Evolutionary conservation across 2,329 filamentous ascomycete genomes (phyloP).

Genomic region (Nigrospora oryzae): DNA sequence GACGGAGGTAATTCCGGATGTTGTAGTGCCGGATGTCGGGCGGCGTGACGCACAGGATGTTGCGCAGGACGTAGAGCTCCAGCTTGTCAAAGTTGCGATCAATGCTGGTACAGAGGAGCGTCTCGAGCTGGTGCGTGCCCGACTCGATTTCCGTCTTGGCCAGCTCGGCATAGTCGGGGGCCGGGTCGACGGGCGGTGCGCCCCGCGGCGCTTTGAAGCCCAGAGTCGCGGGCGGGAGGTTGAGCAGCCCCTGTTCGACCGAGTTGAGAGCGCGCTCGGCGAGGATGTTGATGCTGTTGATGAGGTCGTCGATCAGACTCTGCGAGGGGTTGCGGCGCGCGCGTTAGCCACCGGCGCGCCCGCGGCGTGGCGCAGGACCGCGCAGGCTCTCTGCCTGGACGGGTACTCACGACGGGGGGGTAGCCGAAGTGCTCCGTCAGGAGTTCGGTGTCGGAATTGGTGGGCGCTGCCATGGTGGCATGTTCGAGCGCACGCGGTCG

Average conservation of each 20-base stretch:
- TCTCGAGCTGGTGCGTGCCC: slow-evolving; percentile 79
- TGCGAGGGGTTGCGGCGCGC: slow-evolving; percentile 26
- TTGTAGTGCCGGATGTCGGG: slow-evolving; percentile 60
- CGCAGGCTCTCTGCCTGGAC: neutral
- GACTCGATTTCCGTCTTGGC: slow-evolving; percentile 69
- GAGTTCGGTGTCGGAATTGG: slow-evolving; percentile 51
- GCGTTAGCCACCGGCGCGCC: neutral
- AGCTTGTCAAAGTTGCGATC: slow-evolving; percentile 82
- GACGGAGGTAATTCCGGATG: slow-evolving; percentile 52
- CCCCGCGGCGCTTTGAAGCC: slow-evolving; percentile 59
- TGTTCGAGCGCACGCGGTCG: slow-evolving; percentile 9
- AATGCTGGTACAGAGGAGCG: slow-evolving; percentile 69
- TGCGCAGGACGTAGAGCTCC: slow-evolving; percentile 84
- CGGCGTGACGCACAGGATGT: slow-evolving; percentile 63
- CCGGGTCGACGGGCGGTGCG: slow-evolving; percentile 16
- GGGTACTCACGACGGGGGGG: slow-evolving; percentile 68
- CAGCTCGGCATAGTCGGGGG: slow-evolving; percentile 25
- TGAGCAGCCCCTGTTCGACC: slow-evolving; percentile 73
- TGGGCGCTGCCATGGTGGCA: slow-evolving; percentile 19
- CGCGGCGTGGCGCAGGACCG: neutral
- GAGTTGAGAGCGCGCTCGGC: slow-evolving; percentile 84
- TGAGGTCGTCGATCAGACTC: slow-evolving; percentile 95
- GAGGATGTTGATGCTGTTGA: slow-evolving; percentile 91
- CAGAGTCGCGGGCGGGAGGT: slow-evolving; percentile 63
- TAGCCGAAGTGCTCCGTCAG: slow-evolving; percentile 95